A percentile compares a stretch with the other conserved stretches of the same genome.
These are phyloP conservation scores for Paraconiothyrium sp. DNA, from an alignment of 2,329 filamentous ascomycete species.

Conservation along the genomic window DNA sequence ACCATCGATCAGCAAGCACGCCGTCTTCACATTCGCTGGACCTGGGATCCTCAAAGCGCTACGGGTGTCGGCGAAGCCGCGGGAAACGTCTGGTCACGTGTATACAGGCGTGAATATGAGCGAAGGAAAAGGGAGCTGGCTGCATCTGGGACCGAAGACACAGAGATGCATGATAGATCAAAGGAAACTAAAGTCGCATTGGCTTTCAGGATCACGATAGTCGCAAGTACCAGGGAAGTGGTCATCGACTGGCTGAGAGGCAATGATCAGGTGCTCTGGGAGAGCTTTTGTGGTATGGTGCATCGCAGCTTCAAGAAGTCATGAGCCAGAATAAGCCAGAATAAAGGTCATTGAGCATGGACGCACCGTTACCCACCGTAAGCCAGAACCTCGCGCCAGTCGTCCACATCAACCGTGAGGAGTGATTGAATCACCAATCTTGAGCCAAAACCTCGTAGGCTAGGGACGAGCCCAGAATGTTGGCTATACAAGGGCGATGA, in stretches of 20 bases:
- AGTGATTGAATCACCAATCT: no score
- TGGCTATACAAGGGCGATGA: no score
- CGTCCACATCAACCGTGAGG: no score
- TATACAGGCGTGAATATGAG: conserved; percentile 71
- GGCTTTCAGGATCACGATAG: conserved; percentile 51
- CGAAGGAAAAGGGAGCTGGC: conserved; percentile 31
- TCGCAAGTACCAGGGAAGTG: conserved; percentile 48
- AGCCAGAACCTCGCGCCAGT: background rate
- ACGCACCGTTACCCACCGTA: background rate
- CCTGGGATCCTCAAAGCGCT: conserved; percentile 64
- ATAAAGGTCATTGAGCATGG: background rate
- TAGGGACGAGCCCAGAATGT: no score
- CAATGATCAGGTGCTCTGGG: conserved; percentile 75
- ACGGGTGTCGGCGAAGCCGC: conserved; percentile 70
- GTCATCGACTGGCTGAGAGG: conserved; percentile 79
- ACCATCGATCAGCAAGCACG: conserved; percentile 61
- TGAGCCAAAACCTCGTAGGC: no score
- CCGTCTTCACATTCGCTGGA: conserved; percentile 70
- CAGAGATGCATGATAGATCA: conserved; percentile 45
- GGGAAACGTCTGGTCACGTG: conserved; percentile 81
- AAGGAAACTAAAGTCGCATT: conserved; percentile 42
- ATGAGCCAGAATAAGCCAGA: background rate
- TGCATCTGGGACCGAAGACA: conserved; percentile 19
- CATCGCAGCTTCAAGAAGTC: conserved; percentile 31
- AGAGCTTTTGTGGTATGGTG: conserved; percentile 83